Evolutionary conservation across 768 basidiomycete species (phyloP).

Genomic region (Filobasidium wieringae): DNA sequence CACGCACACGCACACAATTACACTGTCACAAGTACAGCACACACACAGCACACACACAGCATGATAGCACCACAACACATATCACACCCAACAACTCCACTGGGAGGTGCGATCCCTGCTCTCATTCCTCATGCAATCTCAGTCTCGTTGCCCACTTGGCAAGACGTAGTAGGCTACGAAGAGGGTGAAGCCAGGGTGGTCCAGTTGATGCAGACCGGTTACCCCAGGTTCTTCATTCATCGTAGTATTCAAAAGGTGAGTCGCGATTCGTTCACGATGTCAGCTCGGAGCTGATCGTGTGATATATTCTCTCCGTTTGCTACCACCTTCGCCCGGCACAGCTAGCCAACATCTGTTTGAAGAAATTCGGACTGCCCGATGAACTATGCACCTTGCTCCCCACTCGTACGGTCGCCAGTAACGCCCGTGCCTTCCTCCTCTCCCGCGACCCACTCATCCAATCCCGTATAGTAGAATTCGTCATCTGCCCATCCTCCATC

Average conservation of each 20-base stretch:
- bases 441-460: slow-evolving; percentile 43
- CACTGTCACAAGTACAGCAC: too few species aligned
- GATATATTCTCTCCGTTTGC: background rate
- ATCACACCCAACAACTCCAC: slow-evolving; percentile 23
- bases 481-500: slow-evolving; percentile 48
- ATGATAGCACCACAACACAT: too few species aligned
- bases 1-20: too few species aligned
- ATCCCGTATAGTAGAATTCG: slow-evolving; percentile 50
- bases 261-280: background rate
- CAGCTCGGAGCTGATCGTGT: background rate
- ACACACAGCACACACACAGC: too few species aligned
- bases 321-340: slow-evolving; percentile 33
- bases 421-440: slow-evolving; percentile 59
- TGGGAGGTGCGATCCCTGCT: slow-evolving; percentile 36
- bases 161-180: slow-evolving; percentile 82
- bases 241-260: slow-evolving; percentile 68
- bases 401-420: slow-evolving; percentile 57
- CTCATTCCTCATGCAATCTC: slow-evolving; percentile 70
- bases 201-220: slow-evolving; percentile 72
- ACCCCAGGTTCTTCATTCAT: slow-evolving; percentile 91
- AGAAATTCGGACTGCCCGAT: slow-evolving; percentile 58
- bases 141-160: slow-evolving; percentile 88
- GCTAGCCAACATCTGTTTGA: slow-evolving; percentile 66
- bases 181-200: slow-evolving; percentile 71
- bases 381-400: slow-evolving; percentile 74